Conservation (phyloP, 495 filamentous ascomycete species). For the Penicillium diatomitis region DNA sequence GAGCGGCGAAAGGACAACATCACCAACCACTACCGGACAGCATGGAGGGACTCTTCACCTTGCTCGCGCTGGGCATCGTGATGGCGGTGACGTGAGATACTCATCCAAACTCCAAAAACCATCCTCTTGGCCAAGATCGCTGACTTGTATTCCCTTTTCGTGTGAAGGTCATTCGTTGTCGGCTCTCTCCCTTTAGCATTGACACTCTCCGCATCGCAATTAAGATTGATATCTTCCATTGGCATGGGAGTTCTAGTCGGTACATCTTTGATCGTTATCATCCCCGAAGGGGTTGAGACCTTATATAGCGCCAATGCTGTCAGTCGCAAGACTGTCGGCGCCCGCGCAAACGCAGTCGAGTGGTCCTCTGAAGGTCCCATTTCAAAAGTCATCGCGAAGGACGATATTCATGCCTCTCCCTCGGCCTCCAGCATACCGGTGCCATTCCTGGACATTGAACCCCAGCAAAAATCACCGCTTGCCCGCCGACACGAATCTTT, state of each 20-base stretch:
- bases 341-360: constrained; percentile 16
- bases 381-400: constrained; percentile 4
- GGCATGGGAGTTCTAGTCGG: constrained; percentile 93
- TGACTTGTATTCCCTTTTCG: constrained; percentile 7
- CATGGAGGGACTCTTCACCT: constrained; percentile 77
- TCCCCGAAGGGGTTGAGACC: constrained; percentile 92
- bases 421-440: constrained; percentile 8
- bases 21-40: not conserved
- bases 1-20: constrained; percentile 10
- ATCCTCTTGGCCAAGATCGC: not conserved
- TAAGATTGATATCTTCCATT: constrained; percentile 82
- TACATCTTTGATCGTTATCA: constrained; percentile 92
- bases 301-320: constrained; percentile 55
- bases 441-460: constrained; percentile 10
- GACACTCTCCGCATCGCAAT: constrained; percentile 76
- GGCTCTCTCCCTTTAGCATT: constrained; percentile 89
- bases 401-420: not conserved
- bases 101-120: not conserved
- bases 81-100: constrained; percentile 81
- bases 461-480: constrained; percentile 6
- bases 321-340: constrained; percentile 22
- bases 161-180: constrained; percentile 79
- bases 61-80: constrained; percentile 76
- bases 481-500: constrained; percentile 2
- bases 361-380: constrained; percentile 25